Conservation (phyloP, 1,139 yeast genomes). For the Hansenula sp. region DNA sequence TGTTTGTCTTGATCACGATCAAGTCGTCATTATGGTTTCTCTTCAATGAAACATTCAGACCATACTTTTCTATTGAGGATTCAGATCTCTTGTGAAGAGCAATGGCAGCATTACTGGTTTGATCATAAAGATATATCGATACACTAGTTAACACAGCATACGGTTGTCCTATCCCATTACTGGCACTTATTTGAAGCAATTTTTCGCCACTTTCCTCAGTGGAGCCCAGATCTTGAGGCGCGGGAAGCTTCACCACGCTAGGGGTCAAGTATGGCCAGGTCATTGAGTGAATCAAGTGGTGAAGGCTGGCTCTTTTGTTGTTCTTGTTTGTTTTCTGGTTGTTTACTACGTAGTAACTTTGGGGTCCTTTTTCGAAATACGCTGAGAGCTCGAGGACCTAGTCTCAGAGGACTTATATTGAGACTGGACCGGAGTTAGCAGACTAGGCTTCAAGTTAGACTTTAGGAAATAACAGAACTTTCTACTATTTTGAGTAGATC, state of each 20-base stretch:
- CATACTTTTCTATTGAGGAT: slow-evolving; percentile 30
- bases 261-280: slow-evolving; percentile 17
- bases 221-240: slow-evolving; percentile 52
- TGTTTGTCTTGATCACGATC: slow-evolving; percentile 29
- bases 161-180: slow-evolving; percentile 38
- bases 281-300: slow-evolving; percentile 4
- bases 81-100: slow-evolving; percentile 31
- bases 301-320: no score
- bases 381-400: no score
- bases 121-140: slow-evolving; percentile 29
- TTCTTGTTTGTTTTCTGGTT: no score
- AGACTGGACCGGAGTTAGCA: no score
- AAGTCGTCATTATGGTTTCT: slow-evolving; percentile 24
- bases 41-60: slow-evolving; percentile 26
- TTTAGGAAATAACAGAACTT: no score
- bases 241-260: slow-evolving; percentile 7
- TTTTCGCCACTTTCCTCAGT: slow-evolving; percentile 35
- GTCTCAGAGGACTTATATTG: no score
- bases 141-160: slow-evolving; percentile 32
- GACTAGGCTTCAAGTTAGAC: no score
- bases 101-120: slow-evolving; percentile 27
- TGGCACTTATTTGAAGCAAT: slow-evolving; percentile 36
- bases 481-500: no score
- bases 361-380: no score
- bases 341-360: no score